Percentiles rank a stretch among this genome's conserved stretches.
phyloP scores from a whole-genome alignment of 257 asterid genomes.

The Solanum virginianum region DNA sequence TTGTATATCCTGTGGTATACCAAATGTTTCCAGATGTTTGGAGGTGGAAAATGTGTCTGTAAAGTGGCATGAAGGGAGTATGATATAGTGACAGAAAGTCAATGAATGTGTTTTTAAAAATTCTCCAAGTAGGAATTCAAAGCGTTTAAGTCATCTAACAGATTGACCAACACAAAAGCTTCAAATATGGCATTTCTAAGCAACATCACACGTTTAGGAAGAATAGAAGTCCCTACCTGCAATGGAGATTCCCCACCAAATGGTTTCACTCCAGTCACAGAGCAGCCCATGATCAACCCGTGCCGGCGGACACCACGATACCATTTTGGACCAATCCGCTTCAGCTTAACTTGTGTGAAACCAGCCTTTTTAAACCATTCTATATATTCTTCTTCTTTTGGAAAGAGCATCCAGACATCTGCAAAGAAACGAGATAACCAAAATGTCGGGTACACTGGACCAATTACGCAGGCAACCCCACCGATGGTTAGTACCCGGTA shows the following conservation, averaged over 20 bases:
- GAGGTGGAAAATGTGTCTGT: neutral
- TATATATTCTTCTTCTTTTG: conserved; percentile 28
- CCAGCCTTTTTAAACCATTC: conserved; percentile 40
- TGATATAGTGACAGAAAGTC: neutral
- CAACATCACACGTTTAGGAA: neutral
- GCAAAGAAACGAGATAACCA: conserved; percentile 35
- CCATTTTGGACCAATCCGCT: conserved; percentile 37
- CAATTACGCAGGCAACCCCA: conserved; percentile 28
- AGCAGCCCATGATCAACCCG: conserved; percentile 36
- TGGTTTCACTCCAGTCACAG: conserved; percentile 34
- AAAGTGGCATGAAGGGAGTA: neutral
- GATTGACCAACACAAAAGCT: neutral
- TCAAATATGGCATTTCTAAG: neutral
- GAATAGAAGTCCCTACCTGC: conserved; percentile 8
- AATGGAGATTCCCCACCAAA: conserved; percentile 30
- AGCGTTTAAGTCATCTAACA: neutral
- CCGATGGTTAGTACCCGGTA: conserved; percentile 24
- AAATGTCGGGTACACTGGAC: conserved; percentile 35
- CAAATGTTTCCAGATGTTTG: neutral
- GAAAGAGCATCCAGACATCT: conserved; percentile 33
- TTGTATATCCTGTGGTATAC: neutral
- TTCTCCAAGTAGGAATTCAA: neutral
- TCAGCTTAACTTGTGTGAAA: conserved; percentile 22
- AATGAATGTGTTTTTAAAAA: neutral
- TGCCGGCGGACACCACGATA: conserved; percentile 33